phyloP scores from a whole-genome alignment of 2,329 filamentous ascomycete genomes.

The Beauveria sp. region DNA sequence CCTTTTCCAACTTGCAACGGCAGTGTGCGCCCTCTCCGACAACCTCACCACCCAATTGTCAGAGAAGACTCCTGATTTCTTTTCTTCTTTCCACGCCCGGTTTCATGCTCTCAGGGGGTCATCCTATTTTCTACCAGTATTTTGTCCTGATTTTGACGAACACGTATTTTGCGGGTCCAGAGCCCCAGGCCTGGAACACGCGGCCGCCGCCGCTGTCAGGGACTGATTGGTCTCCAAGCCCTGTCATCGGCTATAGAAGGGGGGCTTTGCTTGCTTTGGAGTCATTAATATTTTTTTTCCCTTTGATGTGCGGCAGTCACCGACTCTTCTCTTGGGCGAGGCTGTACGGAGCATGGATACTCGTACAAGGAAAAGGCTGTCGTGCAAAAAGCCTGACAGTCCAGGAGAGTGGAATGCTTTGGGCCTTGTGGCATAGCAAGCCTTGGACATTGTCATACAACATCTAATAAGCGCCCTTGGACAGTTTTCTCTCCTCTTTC shows the following conservation, averaged over 20 bases:
- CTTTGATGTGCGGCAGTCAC: not conserved
- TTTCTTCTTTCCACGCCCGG: not conserved
- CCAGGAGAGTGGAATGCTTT: too few species aligned
- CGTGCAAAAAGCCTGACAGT: not conserved
- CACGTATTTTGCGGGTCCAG: constrained; percentile 5
- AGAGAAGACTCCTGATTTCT: not conserved
- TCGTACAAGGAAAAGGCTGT: not conserved
- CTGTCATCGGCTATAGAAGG: not conserved
- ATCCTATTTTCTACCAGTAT: not conserved
- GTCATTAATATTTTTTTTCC: not conserved
- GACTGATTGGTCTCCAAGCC: constrained; percentile 3
- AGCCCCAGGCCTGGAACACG: constrained; percentile 1
- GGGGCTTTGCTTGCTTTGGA: too few species aligned
- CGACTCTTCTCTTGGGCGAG: not conserved
- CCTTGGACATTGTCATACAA: not conserved
- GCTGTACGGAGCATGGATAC: not conserved
- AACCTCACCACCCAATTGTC: not conserved
- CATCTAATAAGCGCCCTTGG: not conserved
- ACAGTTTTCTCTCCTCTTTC: not conserved
- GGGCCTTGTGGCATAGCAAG: not conserved
- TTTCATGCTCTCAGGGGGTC: not conserved
- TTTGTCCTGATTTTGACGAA: not conserved
- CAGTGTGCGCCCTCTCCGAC: not conserved
- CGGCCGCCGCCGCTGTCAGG: not conserved
- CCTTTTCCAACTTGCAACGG: not conserved